Base-by-base conservation (phyloP, 1,139 yeast species). In the Pichia sp. region DNA sequence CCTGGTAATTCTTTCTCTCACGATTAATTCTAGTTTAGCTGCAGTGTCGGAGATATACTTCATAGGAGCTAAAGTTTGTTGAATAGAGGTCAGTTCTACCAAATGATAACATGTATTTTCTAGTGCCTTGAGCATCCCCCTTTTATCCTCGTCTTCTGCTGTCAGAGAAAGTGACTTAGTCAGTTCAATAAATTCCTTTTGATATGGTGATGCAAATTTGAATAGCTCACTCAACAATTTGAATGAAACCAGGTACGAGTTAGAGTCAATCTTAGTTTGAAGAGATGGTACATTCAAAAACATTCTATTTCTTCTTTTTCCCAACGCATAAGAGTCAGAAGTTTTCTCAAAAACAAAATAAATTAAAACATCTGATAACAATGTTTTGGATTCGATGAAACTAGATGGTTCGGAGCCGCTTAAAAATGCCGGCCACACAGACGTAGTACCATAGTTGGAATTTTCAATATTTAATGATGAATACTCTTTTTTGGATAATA, bases 361-460 rank as follows among this genome's bases (percentile, higher is more conserved):
- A 40, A 61, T 49, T 4, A 59, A 51, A n/a, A 61, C 55, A 26
- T 57, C 51, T n/a, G 60, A 52, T 38, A 60, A 40, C 16, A 59
- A 47, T 41, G 55, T 51, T 35, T 48, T 51, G 9, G 40, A 29
- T 6, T 34, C 31, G 27, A 46, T 28, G 29, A 53, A 50, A 2
- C 41, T 33, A 5, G 40, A 41, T 3, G 53, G 49, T 16, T 45
- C 46, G 29, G 50, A 47, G 5, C 56, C 53, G 27, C 44, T 81
- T 33, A 86, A 63, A 94, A 96, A 87, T 0, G 95, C 92, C 1
- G 95, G 92, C 96, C 96, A 86, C 23, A 50, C 49, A 3, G 42
- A 37, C 4, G 31, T 42, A 5, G 67, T 59, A 8, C 69, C 64
- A 38, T 61, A 61, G 34, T 37, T 40, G 26, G 5, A n/a, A 61